Percentiles rank a stretch among this genome's conserved stretches.
phyloP scores from a whole-genome alignment of 331 rosid genomes.

The Rosa hybrid region DNA sequence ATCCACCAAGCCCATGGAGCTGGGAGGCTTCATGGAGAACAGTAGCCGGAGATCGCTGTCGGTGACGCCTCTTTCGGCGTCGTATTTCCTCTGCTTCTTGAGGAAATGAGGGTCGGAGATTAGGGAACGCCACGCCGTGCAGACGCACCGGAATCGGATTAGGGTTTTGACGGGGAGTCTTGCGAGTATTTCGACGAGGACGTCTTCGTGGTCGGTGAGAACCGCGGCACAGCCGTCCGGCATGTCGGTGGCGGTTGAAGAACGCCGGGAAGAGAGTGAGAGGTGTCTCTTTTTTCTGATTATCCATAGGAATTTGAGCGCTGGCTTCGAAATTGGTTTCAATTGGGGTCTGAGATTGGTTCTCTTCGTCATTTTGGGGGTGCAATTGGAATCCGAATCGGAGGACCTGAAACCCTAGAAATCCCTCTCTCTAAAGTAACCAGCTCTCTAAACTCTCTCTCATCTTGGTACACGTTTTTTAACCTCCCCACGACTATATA shows the following conservation, averaged over 20 bases:
- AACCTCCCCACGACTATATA: neutral
- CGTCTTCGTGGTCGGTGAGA: neutral
- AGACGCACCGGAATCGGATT: constrained; percentile 5
- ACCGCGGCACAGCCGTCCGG: neutral
- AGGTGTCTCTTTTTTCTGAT: neutral
- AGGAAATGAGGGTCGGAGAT: neutral
- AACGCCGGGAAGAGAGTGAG: neutral
- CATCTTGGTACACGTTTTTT: neutral
- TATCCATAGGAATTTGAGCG: neutral
- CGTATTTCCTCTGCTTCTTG: constrained; percentile 3
- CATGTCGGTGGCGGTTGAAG: neutral
- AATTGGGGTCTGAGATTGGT: neutral
- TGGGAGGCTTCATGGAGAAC: neutral
- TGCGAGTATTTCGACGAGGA: neutral
- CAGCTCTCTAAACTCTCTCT: neutral
- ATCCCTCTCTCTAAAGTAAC: neutral
- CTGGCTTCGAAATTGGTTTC: neutral
- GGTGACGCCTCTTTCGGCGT: neutral
- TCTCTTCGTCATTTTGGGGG: neutral
- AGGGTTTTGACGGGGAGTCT: neutral
- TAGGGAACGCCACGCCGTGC: constrained; percentile 1
- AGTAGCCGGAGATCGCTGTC: neutral
- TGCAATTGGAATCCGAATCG: neutral
- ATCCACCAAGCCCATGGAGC: neutral
- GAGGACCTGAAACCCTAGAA: neutral